Conservation (phyloP, 176 grass and related monocot species). For the Secale cereale region DNA sequence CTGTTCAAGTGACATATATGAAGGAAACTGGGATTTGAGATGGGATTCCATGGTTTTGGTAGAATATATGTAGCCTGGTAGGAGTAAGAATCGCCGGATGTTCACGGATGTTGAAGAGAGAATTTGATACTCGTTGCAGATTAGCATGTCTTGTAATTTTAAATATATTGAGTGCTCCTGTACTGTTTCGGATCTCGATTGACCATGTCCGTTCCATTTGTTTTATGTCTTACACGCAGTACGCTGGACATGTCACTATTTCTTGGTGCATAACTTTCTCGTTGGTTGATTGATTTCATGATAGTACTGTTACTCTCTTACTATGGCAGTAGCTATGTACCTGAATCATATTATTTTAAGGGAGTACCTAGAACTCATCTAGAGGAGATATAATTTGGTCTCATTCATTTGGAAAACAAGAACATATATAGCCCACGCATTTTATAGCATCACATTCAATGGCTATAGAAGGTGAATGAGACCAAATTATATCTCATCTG, state of each 20-base stretch:
- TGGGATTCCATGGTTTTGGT: conserved; percentile 38
- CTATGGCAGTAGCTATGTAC: no score
- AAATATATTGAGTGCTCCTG: conserved; percentile 29
- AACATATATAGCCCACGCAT: no score
- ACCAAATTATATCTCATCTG: no score
- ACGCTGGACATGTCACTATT: background rate
- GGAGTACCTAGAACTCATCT: no score
- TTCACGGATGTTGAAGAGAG: conserved; percentile 13
- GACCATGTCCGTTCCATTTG: background rate
- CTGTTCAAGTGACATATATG: conserved; percentile 17
- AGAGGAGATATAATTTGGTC: no score
- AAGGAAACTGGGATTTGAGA: conserved; percentile 23
- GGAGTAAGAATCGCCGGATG: conserved; percentile 17
- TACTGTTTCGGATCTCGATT: conserved; percentile 10
- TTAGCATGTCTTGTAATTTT: conserved; percentile 22
- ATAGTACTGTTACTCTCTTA: background rate
- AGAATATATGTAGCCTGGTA: conserved; percentile 38
- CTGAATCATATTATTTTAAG: no score
- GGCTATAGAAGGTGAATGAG: no score
- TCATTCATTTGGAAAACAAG: no score
- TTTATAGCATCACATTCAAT: no score
- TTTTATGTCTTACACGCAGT: no score
- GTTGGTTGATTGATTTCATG: background rate
- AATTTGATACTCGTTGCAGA: conserved; percentile 3
- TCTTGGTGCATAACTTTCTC: background rate